A percentile compares a stretch with the other conserved stretches of the same genome.
Conservation (phyloP, 2,329 filamentous ascomycete genomes). For the Sclerotinia spermophila region DNA sequence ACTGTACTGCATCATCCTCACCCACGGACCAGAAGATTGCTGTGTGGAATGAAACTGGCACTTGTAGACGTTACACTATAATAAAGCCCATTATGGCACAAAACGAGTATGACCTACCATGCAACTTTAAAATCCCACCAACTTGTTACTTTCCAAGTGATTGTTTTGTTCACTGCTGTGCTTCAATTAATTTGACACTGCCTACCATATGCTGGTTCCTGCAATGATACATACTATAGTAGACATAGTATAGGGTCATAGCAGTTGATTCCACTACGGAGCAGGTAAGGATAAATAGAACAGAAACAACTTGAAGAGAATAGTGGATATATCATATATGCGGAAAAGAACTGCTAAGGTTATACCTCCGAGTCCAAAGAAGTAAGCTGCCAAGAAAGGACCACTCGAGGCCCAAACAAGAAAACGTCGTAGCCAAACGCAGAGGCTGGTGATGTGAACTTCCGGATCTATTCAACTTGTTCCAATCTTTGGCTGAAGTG, state of each 20-base stretch:
- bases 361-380: constrained; percentile 24
- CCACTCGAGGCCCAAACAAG: constrained; percentile 10
- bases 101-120: not conserved
- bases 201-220: not conserved
- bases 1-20: not conserved
- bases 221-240: not conserved
- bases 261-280: not conserved
- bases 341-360: not conserved
- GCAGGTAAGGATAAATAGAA: not conserved
- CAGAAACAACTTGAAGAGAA: constrained; percentile 12
- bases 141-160: not conserved
- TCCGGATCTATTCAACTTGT: not conserved
- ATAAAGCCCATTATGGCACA: not conserved
- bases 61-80: not conserved
- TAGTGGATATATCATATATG: not conserved
- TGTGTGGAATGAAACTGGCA: not conserved
- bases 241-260: not conserved
- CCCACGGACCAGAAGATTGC: not conserved
- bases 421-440: constrained; percentile 6
- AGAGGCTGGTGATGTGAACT: not conserved
- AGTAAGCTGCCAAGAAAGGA: not conserved
- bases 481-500: not conserved
- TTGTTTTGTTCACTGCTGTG: not conserved
- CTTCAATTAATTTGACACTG: constrained; percentile 10
- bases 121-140: not conserved